These are phyloP conservation scores for Pulveroboletus frians DNA, from an alignment of 768 basidiomycete species.

Conservation along the genomic window DNA sequence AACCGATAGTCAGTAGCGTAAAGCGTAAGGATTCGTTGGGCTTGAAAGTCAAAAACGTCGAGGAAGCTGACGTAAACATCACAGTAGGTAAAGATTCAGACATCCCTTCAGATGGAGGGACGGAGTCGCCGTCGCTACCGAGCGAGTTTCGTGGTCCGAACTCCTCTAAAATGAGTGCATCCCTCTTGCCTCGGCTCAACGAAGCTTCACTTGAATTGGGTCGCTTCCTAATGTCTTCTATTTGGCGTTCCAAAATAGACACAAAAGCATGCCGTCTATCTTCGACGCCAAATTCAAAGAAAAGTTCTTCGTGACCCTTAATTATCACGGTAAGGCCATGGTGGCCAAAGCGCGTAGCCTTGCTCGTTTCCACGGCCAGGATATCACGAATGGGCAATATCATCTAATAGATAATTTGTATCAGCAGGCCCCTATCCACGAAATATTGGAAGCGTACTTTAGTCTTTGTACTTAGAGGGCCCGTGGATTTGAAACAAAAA, in stretches of 20 bases:
- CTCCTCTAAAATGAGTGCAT: conserved; percentile 81
- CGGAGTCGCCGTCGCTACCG: conserved; percentile 36
- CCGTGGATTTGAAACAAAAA: conserved; percentile 92
- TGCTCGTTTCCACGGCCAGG: conserved; percentile 75
- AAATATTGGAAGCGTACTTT: conserved; percentile 49
- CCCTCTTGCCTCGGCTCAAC: conserved; percentile 52
- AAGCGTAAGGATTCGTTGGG: conserved; percentile 80
- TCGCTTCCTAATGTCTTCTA: conserved; percentile 63
- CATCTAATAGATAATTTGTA: conserved; percentile 56
- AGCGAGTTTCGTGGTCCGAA: conserved; percentile 52
- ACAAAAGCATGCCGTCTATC: conserved; percentile 79
- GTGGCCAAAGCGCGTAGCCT: conserved; percentile 85
- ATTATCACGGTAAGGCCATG: conserved; percentile 86
- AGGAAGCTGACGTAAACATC: conserved; percentile 95
- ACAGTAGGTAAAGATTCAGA: conserved; percentile 77
- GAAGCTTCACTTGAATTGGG: conserved; percentile 40
- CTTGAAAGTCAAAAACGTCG: conserved; percentile 95
- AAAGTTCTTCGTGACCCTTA: conserved; percentile 94
- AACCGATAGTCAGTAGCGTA: conserved; percentile 94
- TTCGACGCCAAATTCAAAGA: conserved; percentile 86
- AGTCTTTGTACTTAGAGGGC: conserved; percentile 73
- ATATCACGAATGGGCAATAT: conserved; percentile 88
- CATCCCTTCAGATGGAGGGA: conserved; percentile 49
- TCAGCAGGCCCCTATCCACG: conserved; percentile 1
- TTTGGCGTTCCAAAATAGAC: conserved; percentile 66